Percentiles rank a stretch among this genome's conserved stretches.
Evolutionary conservation across 768 basidiomycete species (phyloP).

Genomic region (Lyophyllum atratum): DNA sequence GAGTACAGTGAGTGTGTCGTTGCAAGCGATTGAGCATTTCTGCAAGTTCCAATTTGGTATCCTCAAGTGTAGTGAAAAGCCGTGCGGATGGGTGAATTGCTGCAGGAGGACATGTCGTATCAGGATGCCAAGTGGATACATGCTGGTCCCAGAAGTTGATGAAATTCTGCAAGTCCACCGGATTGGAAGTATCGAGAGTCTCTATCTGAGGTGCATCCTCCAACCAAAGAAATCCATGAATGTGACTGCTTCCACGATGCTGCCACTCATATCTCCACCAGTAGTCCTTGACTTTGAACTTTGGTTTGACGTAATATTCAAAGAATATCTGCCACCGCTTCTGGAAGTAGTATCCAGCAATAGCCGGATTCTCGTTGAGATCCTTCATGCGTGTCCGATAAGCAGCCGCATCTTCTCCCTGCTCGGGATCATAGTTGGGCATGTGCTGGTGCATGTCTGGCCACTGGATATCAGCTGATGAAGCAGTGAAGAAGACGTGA

Average conservation of each 20-base stretch:
- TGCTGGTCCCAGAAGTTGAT: conserved; percentile 1
- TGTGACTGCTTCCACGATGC: neutral
- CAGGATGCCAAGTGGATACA: neutral
- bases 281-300: conserved; percentile 19
- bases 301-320: conserved; percentile 12
- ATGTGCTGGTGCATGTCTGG: conserved; percentile 32
- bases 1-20: neutral
- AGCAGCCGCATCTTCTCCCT: conserved; percentile 13
- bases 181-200: conserved; percentile 2
- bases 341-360: conserved; percentile 24
- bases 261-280: conserved; percentile 17
- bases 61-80: neutral
- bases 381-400: conserved; percentile 11
- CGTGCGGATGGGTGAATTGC: conserved; percentile 3
- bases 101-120: neutral
- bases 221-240: neutral
- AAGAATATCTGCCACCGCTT: conserved; percentile 20
- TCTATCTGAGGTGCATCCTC: neutral
- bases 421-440: conserved; percentile 15
- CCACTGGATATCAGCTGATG: conserved; percentile 32
- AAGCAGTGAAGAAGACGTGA: conserved; percentile 26
- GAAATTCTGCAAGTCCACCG: conserved; percentile 7
- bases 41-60: neutral
- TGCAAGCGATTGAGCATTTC: conserved; percentile 5
- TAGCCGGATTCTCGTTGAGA: conserved; percentile 25